Conservation (phyloP, 1,284 basidiomycete species). For the Puccinia brachypodii region DNA sequence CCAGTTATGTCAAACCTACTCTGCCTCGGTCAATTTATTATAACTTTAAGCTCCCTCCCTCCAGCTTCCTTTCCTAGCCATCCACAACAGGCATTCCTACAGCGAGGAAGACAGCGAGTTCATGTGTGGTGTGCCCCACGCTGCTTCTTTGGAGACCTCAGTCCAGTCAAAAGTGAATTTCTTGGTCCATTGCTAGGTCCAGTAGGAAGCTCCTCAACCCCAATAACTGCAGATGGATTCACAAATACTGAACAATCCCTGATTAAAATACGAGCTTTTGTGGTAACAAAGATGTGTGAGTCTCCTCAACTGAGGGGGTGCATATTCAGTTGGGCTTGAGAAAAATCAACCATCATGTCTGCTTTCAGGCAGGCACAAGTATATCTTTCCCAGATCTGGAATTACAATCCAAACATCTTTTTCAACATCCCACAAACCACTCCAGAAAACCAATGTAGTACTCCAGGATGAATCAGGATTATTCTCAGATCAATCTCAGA, state of each 20-base stretch:
- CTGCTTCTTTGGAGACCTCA: not conserved
- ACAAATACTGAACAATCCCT: not conserved
- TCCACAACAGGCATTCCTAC: not conserved
- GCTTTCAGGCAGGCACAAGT: not conserved
- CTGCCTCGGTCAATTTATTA: no score
- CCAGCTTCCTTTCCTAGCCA: no score
- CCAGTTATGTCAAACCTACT: no score
- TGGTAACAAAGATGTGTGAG: not conserved
- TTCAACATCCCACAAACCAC: not conserved
- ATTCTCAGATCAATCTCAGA: not conserved
- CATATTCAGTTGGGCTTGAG: not conserved
- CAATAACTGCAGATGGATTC: not conserved
- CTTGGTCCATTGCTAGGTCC: not conserved
- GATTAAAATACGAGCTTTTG: not conserved
- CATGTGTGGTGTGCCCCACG: not conserved
- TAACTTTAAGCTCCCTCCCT: no score
- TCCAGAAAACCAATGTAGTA: not conserved
- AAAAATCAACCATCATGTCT: not conserved
- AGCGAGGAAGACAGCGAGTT: not conserved
- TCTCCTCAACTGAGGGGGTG: not conserved
- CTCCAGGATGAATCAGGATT: not conserved
- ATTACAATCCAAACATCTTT: not conserved
- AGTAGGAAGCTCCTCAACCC: not conserved
- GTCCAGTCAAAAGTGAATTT: not conserved
- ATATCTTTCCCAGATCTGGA: not conserved